A percentile compares a stretch with the other conserved stretches of the same genome.
phyloP scores from a whole-genome alignment of 2,329 filamentous ascomycete species.

The Sporothrix mexicana region DNA sequence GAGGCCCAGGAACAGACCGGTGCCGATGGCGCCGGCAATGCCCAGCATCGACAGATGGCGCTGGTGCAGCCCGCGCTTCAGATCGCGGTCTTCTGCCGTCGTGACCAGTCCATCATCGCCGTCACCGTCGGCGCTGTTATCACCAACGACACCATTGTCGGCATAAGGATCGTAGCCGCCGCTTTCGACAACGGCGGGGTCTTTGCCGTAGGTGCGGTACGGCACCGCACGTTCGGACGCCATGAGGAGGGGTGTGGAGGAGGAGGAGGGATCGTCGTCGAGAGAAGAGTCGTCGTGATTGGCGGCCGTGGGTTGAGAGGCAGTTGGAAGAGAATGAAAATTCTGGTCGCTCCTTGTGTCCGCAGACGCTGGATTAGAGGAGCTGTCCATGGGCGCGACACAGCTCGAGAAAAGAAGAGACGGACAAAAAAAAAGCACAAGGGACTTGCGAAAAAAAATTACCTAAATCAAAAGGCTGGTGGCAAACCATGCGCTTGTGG shows the following conservation, averaged over 20 bases:
- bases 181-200: slow-evolving; percentile 5
- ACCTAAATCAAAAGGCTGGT: background rate
- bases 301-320: background rate
- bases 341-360: background rate
- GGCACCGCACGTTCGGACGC: background rate
- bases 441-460: background rate
- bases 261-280: slow-evolving; percentile 7
- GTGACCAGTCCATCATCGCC: slow-evolving; percentile 31
- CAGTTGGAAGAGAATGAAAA: background rate
- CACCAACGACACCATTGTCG: no score
- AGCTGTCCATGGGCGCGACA: background rate
- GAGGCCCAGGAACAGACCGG: slow-evolving; percentile 73
- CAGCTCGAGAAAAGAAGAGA: background rate
- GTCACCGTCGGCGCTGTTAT: no score
- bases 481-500: background rate
- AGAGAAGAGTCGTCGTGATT: background rate
- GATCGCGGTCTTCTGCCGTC: slow-evolving; percentile 31
- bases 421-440: background rate
- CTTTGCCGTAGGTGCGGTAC: slow-evolving; percentile 19
- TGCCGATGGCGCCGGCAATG: slow-evolving; percentile 65
- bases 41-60: slow-evolving; percentile 55
- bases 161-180: no score
- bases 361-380: background rate
- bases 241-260: slow-evolving; percentile 24
- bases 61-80: slow-evolving; percentile 45